A percentile compares a stretch with the other conserved stretches of the same genome.
Conservation (phyloP, 73 alveolate species). For the Paramecium tetraurelia region DNA sequence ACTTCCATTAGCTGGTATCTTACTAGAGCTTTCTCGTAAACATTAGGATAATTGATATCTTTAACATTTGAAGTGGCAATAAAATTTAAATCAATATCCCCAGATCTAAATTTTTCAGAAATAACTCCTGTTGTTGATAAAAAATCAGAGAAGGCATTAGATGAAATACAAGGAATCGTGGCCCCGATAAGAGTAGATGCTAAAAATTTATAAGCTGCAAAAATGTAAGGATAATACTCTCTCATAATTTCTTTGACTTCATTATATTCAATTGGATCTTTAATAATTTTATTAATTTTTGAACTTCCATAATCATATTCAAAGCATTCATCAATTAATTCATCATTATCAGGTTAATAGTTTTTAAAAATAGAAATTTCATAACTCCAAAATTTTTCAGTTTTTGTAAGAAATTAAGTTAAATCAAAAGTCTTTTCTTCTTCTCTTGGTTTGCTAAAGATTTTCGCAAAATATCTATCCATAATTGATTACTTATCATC, state of each 20-base stretch:
- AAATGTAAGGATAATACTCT: constrained; percentile 41
- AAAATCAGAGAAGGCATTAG: constrained; percentile 50
- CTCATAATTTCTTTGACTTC: constrained; percentile 44
- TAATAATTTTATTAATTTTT: constrained; percentile 55
- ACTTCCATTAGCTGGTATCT: constrained; percentile 67
- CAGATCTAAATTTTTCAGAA: constrained; percentile 29
- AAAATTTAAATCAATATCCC: constrained; percentile 64
- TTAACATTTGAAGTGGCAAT: constrained; percentile 37
- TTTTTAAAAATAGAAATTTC: constrained; percentile 74
- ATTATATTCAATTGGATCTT: constrained; percentile 40
- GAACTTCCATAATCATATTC: constrained; percentile 79
- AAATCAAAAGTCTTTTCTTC: constrained; percentile 46
- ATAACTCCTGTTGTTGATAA: neutral
- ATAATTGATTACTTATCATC: constrained; percentile 7
- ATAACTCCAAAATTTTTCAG: constrained; percentile 37
- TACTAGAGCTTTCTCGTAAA: constrained; percentile 59
- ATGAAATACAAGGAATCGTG: constrained; percentile 35
- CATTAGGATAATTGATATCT: constrained; percentile 23
- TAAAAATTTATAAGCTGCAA: neutral
- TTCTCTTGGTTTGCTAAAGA: constrained; percentile 53
- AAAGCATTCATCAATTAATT: constrained; percentile 76
- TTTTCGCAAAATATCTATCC: constrained; percentile 25
- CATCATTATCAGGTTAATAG: constrained; percentile 70
- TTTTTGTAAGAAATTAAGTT: neutral
- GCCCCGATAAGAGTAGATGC: constrained; percentile 21